phyloP scores from a whole-genome alignment of 129 eudicot species.

The Tagetes erecta region DNA sequence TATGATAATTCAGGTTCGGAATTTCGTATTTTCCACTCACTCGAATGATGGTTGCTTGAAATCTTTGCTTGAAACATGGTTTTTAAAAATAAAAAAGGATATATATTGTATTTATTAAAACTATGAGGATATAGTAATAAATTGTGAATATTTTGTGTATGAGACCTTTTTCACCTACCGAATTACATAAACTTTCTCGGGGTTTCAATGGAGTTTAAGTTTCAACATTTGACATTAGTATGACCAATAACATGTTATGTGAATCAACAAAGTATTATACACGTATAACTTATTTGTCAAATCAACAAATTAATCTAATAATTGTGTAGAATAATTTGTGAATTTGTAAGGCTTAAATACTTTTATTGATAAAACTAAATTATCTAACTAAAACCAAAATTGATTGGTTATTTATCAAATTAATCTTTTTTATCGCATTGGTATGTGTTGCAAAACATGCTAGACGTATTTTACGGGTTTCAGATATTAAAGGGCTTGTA shows the following conservation, averaged over 20 bases:
- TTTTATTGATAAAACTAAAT: background rate
- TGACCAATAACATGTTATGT: background rate
- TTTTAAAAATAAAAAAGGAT: background rate
- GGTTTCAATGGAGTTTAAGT: background rate
- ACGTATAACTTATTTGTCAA: background rate
- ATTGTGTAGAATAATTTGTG: too few relatives aligned
- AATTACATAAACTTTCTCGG: background rate
- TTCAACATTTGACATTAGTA: background rate
- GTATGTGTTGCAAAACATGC: too few relatives aligned
- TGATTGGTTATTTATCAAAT: too few relatives aligned
- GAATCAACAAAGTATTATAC: background rate
- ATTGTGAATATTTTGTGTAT: background rate
- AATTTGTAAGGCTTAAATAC: background rate
- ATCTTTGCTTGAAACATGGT: too few relatives aligned
- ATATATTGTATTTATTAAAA: background rate
- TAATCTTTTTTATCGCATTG: too few relatives aligned
- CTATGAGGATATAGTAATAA: background rate
- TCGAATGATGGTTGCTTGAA: too few relatives aligned
- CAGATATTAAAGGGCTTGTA: too few relatives aligned
- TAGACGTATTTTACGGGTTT: too few relatives aligned
- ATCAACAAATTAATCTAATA: background rate
- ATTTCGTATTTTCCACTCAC: too few relatives aligned
- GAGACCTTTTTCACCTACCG: background rate
- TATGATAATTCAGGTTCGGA: too few relatives aligned
- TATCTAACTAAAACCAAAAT: background rate